Base-by-base conservation (phyloP, 805 yeast genomes). In the Candida coleopterorum region DNA sequence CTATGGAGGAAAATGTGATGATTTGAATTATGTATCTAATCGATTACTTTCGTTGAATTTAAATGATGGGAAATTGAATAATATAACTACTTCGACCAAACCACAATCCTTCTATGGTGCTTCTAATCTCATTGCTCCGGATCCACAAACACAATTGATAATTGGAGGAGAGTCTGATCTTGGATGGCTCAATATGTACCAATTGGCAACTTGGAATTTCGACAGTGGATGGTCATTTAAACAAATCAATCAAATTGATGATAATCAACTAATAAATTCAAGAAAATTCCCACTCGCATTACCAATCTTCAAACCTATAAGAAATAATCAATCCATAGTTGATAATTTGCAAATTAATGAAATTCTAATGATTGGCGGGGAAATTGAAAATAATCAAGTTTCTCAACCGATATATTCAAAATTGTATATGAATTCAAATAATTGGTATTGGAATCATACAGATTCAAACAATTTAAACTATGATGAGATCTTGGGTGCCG, bases 111-210 rank as follows among this genome's bases (percentile, higher is more conserved):
- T 78, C 45, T 75, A 68, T 45, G 79, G 78, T 1, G 75, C 81
- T 0, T 54, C 75, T 0, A 63, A 56, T 23, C 37, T 68, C 6
- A 54, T 68, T 41, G 66, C 77, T 1, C 71, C 72, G 16, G 53
- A 64, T 21, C 68, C 75, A 8, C 68, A 60, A 36, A 60, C 73
- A 3, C 74, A 68, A 43, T 54, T 79, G 24, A 53, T 85, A 3
- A 60, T 85, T 28, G 94, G 93, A 0, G 94, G 95, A 3, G 65
- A 64, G 36, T 47, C 53, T 5, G 48, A 59, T 2, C 87, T 87
- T 0, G 87, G 87, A 0, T 83, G 89, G 87, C 73, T 83, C 24
- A 73, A 75, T 43, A 74, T 84, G 79, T 70, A 71, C 46, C 93
- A 84, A 55, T 59, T 82, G 14, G 90, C 93, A 0, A 56, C 81